phyloP scores from a whole-genome alignment of 345 rosid genomes.

The Passiflora organensis region DNA sequence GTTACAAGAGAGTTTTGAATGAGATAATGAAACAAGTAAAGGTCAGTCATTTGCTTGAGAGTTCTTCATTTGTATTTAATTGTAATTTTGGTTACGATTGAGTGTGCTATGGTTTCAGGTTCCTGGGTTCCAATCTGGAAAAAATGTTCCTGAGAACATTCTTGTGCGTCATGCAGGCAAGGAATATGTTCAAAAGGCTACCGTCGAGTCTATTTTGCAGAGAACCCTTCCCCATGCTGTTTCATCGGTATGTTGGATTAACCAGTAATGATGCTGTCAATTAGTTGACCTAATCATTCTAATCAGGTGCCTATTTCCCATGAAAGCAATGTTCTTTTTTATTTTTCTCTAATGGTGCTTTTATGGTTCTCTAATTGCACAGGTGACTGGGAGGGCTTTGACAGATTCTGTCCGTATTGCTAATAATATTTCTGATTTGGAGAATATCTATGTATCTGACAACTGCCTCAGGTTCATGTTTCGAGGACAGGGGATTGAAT shows the following conservation, averaged over 20 bases:
- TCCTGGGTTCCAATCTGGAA: conserved; percentile 88
- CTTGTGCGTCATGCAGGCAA: conserved; percentile 68
- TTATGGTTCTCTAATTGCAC: conserved; percentile 5
- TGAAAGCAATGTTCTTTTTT: too few relatives aligned
- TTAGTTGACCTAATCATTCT: neutral
- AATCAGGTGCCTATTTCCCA: too few relatives aligned
- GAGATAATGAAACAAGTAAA: conserved; percentile 71
- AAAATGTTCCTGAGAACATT: conserved; percentile 66
- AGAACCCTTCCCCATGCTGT: conserved; percentile 96
- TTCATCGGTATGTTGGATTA: conserved; percentile 53
- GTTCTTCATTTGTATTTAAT: neutral
- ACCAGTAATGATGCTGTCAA: neutral
- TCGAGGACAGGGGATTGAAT: too few relatives aligned
- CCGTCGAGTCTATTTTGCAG: conserved; percentile 78
- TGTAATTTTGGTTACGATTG: neutral
- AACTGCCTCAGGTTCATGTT: conserved; percentile 53
- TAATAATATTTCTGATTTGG: conserved; percentile 76
- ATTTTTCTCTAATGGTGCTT: neutral
- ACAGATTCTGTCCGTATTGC: conserved; percentile 75
- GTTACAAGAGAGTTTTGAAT: conserved; percentile 59
- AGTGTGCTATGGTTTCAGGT: conserved; percentile 35
- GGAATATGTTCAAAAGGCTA: conserved; percentile 62
- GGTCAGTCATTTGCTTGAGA: conserved; percentile 27
- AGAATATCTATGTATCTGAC: conserved; percentile 53
- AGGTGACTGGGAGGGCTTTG: conserved; percentile 86